phyloP scores from a whole-genome alignment of 2,329 filamentous ascomycete genomes.

The Trichophyton equinum region DNA sequence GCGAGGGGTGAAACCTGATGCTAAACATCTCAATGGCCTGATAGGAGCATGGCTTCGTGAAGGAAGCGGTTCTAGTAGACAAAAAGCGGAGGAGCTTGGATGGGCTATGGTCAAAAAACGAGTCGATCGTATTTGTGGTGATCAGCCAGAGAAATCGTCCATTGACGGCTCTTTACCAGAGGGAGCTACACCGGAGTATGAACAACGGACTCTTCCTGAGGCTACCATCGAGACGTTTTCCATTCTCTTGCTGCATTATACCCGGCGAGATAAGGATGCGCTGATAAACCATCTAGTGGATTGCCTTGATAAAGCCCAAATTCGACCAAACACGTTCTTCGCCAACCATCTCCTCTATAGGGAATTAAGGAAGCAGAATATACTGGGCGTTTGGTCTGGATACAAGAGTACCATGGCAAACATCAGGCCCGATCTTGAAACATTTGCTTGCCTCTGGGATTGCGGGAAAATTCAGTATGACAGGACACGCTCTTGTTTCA shows the following conservation, averaged over 20 bases:
- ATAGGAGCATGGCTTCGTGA: constrained; percentile 65
- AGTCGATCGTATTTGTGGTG: constrained; percentile 46
- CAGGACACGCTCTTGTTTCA: constrained; percentile 35
- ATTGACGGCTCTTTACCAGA: constrained; percentile 16
- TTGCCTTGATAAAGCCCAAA: constrained; percentile 50
- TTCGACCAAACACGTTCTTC: constrained; percentile 59
- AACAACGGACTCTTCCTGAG: constrained; percentile 36
- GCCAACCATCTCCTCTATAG: constrained; percentile 66
- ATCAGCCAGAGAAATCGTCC: constrained; percentile 16
- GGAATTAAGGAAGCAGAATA: constrained; percentile 48
- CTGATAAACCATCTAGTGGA: constrained; percentile 50
- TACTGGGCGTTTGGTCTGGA: constrained; percentile 42
- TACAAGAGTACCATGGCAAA: constrained; percentile 44
- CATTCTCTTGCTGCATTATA: constrained; percentile 60
- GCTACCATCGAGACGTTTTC: constrained; percentile 69
- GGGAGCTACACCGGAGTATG: constrained; percentile 25
- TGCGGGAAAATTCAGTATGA: constrained; percentile 38
- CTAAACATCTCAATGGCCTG: constrained; percentile 70
- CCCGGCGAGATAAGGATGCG: constrained; percentile 45
- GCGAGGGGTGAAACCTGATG: constrained; percentile 53
- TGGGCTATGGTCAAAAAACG: constrained; percentile 66
- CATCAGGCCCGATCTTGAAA: constrained; percentile 53
- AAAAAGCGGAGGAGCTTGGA: constrained; percentile 54
- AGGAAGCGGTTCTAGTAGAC: constrained; percentile 41
- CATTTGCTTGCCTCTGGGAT: constrained; percentile 56